Percentiles rank a stretch among this genome's conserved stretches.
phyloP scores from a whole-genome alignment of 2,329 filamentous ascomycete genomes.

The Truncatella angustata region DNA sequence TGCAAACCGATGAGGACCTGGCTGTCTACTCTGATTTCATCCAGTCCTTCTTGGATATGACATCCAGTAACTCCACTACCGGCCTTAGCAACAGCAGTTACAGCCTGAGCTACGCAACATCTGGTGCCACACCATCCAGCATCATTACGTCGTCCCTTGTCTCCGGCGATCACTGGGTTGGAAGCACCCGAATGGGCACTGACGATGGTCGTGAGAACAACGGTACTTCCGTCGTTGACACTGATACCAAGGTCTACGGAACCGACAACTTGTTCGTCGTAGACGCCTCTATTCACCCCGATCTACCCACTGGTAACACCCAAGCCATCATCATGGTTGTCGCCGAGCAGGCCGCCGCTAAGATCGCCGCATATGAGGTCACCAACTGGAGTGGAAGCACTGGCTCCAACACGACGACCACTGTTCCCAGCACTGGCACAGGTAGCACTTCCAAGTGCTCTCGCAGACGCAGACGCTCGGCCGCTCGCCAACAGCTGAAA shows the following conservation, averaged over 20 bases:
- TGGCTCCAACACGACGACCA: not conserved
- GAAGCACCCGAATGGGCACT: not conserved
- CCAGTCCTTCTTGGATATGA: slow-evolving; percentile 3
- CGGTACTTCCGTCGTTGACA: not conserved
- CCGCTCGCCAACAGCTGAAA: not conserved
- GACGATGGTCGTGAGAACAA: slow-evolving; percentile 1
- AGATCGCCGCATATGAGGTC: slow-evolving; percentile 5
- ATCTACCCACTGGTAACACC: slow-evolving; percentile 7
- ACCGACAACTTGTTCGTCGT: slow-evolving; percentile 8
- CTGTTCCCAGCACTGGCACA: not conserved
- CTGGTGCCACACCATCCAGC: not conserved
- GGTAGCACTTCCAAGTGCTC: not conserved
- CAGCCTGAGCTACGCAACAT: slow-evolving; percentile 1
- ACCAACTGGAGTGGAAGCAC: slow-evolving; percentile 1
- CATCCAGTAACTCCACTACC: not conserved
- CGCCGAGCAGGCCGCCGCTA: slow-evolving; percentile 4
- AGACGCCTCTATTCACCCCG: slow-evolving; percentile 6
- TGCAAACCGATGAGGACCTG: not conserved
- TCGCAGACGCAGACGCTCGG: not conserved
- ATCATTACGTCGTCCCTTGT: not conserved
- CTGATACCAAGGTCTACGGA: not conserved
- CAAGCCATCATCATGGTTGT: slow-evolving; percentile 8
- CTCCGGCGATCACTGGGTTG: slow-evolving; percentile 6
- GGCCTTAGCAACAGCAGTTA: not conserved
- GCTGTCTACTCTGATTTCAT: not conserved